Conservation (phyloP, 371 early-diverging fungal species). For the Paraphysoderma sedebokerense region DNA sequence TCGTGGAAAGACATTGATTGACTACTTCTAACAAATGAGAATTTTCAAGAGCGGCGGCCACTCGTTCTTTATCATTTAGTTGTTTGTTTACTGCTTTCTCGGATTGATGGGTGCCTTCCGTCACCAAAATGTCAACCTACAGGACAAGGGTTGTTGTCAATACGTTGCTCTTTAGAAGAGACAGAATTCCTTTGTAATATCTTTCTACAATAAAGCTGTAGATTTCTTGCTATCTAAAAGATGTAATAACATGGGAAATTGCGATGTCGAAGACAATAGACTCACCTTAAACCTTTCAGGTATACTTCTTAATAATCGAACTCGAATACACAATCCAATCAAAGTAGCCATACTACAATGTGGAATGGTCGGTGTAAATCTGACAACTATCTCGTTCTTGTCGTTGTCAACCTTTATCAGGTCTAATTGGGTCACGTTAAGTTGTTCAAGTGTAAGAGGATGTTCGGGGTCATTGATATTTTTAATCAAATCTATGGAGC, state of each 20-base stretch:
- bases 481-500: conserved; percentile 62
- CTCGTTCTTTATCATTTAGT: conserved; percentile 98
- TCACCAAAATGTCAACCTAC: conserved; percentile 70
- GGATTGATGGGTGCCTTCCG: conserved; percentile 89
- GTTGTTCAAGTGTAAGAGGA: conserved; percentile 87
- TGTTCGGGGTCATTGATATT: conserved; percentile 99
- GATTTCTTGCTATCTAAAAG: not conserved
- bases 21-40: conserved; percentile 80
- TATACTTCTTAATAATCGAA: conserved; percentile 67
- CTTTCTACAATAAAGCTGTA: not conserved
- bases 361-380: conserved; percentile 97
- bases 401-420: conserved; percentile 64
- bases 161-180: not conserved
- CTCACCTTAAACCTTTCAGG: conserved; percentile 73
- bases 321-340: conserved; percentile 95
- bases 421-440: conserved; percentile 75
- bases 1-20: conserved; percentile 50
- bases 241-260: not conserved
- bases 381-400: conserved; percentile 42
- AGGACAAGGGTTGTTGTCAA: not conserved
- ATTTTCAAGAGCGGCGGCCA: conserved; percentile 97
- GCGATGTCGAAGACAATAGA: not conserved
- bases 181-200: not conserved
- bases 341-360: conserved; percentile 99
- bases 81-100: conserved; percentile 95